Evolutionary conservation across 2,329 filamentous ascomycete genomes (phyloP), one percentile per base, ranked within the genome.

Genomic region (Monilinia laxa): DNA sequence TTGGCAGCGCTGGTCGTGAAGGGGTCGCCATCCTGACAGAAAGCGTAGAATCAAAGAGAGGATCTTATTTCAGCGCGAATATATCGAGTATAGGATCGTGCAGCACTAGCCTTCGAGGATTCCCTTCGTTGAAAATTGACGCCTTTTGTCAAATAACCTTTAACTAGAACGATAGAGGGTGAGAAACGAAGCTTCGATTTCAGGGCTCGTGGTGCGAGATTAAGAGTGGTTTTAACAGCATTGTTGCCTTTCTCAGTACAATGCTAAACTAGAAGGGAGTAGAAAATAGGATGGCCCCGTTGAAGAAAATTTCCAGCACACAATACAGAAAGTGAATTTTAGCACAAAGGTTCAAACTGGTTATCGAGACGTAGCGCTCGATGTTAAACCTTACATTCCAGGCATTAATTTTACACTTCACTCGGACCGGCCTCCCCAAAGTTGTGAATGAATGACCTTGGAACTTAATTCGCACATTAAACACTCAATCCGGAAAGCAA

Each of bases 11-110:
- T 51, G 62, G 54, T 64, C 53, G 62, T 42, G 66, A 65, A n/a
- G 67, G 54, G 16, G 67, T 67, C 25, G 67, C 64, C 67, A 68
- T 68, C 28, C 10, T 62, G 14, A 47, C 35, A 42, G 25, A 38
- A 51, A 20, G 25, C 5, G 40, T 31, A 53, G 31, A 42, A 14
- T 11, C 3, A 40, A 40, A 16, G 2, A 57, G 42, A n/a, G 18
- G 4, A 18, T 14, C 45, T 52, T 40, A 20, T 38, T 51, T 23
- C n/a, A 7, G n/a, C 16, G 42, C 40, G n/a, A 40, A 11, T 12
- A 6, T 25, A 59, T 65, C 28, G 54, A 58, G 53, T 59, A 28
- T 59, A 40, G 45, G 28, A 28, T 58, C 31, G 31, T 28, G 63
- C 31, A 40, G 42, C 31, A 25, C 40, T 40, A 18, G 14, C 4